Conservation (phyloP, 1,284 basidiomycete species). For the Irpex lacteus region DNA sequence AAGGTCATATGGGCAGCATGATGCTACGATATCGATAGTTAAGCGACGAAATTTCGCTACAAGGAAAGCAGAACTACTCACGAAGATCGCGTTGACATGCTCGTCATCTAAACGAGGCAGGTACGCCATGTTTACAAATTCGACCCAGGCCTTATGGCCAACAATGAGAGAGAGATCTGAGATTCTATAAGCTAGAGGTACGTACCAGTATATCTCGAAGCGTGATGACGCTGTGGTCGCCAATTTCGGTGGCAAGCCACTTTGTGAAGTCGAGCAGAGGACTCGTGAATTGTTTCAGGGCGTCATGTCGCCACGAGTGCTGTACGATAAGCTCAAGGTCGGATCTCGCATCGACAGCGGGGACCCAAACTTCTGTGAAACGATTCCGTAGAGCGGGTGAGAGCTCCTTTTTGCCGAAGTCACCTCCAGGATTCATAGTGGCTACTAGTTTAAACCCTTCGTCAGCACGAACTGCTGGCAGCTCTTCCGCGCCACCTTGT, state of each 20-base stretch:
- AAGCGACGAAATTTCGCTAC: neutral
- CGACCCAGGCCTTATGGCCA: conserved; percentile 79
- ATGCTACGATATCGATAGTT: conserved; percentile 48
- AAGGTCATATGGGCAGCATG: conserved; percentile 88
- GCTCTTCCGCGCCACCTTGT: conserved; percentile 76
- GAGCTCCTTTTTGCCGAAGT: conserved; percentile 99
- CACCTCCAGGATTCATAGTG: conserved; percentile 99
- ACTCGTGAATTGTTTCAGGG: conserved; percentile 59
- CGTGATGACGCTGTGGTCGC: conserved; percentile 69
- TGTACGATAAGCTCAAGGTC: conserved; percentile 84
- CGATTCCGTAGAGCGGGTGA: conserved; percentile 96
- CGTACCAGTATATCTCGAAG: conserved; percentile 89
- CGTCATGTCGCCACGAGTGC: conserved; percentile 64
- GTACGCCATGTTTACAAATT: conserved; percentile 76
- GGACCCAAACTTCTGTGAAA: conserved; percentile 99
- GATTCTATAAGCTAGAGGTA: conserved; percentile 12
- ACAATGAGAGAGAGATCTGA: neutral
- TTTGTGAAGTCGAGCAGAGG: conserved; percentile 78
- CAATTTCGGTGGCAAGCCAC: conserved; percentile 73
- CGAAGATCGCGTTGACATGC: conserved; percentile 59
- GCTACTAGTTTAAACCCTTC: conserved; percentile 87
- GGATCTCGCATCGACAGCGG: conserved; percentile 71
- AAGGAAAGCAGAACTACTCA: conserved; percentile 40
- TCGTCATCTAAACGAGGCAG: conserved; percentile 36
- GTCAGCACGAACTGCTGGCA: conserved; percentile 66